Percentiles rank a stretch among this genome's conserved stretches.
phyloP scores from a whole-genome alignment of 2,329 filamentous ascomycete species.

The Cryphonectria parasitica region DNA sequence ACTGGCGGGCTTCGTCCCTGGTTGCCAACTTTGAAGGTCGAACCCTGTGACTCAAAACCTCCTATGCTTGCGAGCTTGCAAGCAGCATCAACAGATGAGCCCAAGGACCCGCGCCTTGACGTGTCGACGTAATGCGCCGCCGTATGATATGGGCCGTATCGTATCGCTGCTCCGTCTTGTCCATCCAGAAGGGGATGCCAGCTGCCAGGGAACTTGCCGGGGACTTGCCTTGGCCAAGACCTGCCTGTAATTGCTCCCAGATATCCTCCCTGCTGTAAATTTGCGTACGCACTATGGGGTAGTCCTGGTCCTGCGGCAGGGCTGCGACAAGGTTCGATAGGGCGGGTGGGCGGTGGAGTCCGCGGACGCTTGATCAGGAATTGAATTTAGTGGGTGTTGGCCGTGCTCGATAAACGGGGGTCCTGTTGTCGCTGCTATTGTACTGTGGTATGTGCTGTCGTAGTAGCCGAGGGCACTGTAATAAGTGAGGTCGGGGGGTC shows the following conservation, averaged over 20 bases:
- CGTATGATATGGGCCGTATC: not conserved
- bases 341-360: constrained; percentile 6
- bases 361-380: constrained; percentile 7
- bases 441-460: not conserved
- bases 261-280: not conserved
- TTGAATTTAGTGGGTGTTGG: not conserved
- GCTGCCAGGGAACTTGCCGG: not conserved
- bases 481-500: not conserved
- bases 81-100: not conserved
- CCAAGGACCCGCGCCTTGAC: not conserved
- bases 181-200: not conserved
- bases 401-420: not conserved
- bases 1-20: not conserved
- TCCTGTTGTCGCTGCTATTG: no score
- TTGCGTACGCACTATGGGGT: not conserved
- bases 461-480: not conserved
- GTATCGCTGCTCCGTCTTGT: constrained; percentile 1
- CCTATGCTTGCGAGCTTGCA: not conserved
- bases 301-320: constrained; percentile 6
- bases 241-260: not conserved
- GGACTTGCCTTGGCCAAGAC: not conserved
- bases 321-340: constrained; percentile 7
- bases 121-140: not conserved
- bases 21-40: not conserved
- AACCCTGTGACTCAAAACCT: not conserved